Base-by-base conservation (phyloP, 2,329 filamentous ascomycete genomes). In the Graphilbum sp. region DNA sequence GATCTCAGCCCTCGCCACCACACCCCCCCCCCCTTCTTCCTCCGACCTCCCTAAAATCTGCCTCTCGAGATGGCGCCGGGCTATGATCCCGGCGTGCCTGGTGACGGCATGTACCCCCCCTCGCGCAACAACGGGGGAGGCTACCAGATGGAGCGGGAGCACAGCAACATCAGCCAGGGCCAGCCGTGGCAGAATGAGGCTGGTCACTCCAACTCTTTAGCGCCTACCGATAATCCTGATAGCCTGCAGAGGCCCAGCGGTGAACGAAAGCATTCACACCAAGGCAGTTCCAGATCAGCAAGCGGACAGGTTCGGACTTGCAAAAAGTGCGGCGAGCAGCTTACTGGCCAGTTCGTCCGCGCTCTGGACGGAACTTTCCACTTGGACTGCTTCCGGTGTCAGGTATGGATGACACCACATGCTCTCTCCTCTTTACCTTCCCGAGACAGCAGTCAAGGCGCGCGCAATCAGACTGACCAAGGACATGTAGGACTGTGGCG, bases 331-430 rank as follows among this genome's bases (percentile, higher is more conserved):
- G 76, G 77, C 46, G 81, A 88, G 56, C 69, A 79, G 39, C 66
- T 98, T 55, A 92, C 85, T 2, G 90, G 90, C 32, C 90, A 98
- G 59, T 98, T 96, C 55, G 90, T 98, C 46, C 75, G 90, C 50
- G 90, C 90, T 34, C 62, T 98, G 39, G 85, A 87, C 39, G 87
- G 86, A 41, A 96, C 88, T 38, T 98, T 85, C 57, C 90, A 98
- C 63, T 63, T 98, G 47, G 88, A 98, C 58, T 98, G 90, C 67
- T 98, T 98, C 62, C 92, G 85, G 56, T 98, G 90, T 59, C 75
- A 85, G 62, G 88, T 95, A 69, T 4, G 2, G 29, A n/a, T n/a
- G n/a, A n/a, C n/a, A n/a, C n/a, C n/a, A n/a, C n/a, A n/a, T n/a
- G n/a, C n/a, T n/a, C n/a, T n/a, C n/a, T n/a, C n/a, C n/a, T n/a